These are phyloP conservation scores for Pseudopyricularia javanii DNA, from an alignment of 2,329 filamentous ascomycete species.

Conservation along the genomic window DNA sequence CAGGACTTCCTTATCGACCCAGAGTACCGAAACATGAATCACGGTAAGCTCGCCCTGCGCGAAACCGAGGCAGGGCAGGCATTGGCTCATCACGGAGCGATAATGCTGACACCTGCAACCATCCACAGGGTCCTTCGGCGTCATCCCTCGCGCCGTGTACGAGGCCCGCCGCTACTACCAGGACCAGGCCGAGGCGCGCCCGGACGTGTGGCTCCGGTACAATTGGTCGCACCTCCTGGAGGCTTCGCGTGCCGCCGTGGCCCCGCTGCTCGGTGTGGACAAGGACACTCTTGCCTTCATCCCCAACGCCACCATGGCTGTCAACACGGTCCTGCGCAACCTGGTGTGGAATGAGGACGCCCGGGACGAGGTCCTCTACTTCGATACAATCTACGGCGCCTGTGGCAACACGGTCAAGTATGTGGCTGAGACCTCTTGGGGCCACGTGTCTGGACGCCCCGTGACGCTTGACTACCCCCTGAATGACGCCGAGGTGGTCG, in stretches of 20 bases:
- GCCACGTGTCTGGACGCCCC: slow-evolving; percentile 29
- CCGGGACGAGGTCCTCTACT: slow-evolving; percentile 67
- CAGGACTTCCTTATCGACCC: slow-evolving; percentile 51
- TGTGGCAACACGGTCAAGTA: slow-evolving; percentile 64
- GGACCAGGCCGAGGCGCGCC: slow-evolving; percentile 50
- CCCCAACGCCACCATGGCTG: slow-evolving; percentile 64
- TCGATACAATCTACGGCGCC: slow-evolving; percentile 66
- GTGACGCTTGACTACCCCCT: slow-evolving; percentile 58
- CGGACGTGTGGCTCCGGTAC: slow-evolving; percentile 68
- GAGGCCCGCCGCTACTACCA: slow-evolving; percentile 52
- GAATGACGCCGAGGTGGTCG: slow-evolving; percentile 53
- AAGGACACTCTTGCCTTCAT: slow-evolving; percentile 61
- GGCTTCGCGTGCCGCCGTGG: slow-evolving; percentile 50
- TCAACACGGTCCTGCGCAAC: slow-evolving; percentile 72
- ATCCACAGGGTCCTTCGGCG: slow-evolving; percentile 61
- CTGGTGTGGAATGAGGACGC: slow-evolving; percentile 55
- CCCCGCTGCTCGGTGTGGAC: slow-evolving; percentile 49
- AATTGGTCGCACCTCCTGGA: slow-evolving; percentile 51
- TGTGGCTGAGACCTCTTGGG: slow-evolving; percentile 51
- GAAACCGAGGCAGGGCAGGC: neutral
- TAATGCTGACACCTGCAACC: neutral
- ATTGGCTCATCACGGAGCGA: too few species aligned
- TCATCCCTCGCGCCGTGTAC: slow-evolving; percentile 52
- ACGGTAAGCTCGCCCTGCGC: slow-evolving; percentile 42
- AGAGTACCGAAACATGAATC: slow-evolving; percentile 63